A percentile compares a stretch with the other conserved stretches of the same genome.
Conservation (phyloP, 306 rosid species). For the Quercus glauca region DNA sequence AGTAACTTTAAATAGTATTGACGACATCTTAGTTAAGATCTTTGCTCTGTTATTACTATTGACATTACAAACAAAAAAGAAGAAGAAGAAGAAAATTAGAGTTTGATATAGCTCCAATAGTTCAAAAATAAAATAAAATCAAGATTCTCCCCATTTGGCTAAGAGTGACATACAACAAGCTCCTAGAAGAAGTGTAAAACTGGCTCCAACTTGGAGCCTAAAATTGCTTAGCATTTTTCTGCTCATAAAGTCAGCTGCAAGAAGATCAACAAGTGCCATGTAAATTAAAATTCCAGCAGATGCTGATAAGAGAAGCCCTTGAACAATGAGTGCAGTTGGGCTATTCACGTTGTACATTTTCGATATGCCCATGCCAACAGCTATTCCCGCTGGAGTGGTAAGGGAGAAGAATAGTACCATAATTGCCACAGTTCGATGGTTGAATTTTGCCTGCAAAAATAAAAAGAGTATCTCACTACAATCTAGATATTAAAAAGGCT, state of each 20-base stretch:
- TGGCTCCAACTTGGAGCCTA: constrained; percentile 54
- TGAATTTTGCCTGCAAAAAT: constrained; percentile 45
- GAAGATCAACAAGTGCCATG: constrained; percentile 74
- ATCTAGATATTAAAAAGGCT: too few relatives aligned
- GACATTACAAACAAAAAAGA: too few relatives aligned
- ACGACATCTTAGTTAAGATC: too few relatives aligned
- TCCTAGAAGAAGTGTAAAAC: constrained; percentile 56
- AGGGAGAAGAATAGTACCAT: constrained; percentile 69
- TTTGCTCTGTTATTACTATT: too few relatives aligned
- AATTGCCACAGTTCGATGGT: constrained; percentile 31
- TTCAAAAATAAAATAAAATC: background rate
- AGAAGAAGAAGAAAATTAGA: too few relatives aligned
- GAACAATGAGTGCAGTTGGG: constrained; percentile 45
- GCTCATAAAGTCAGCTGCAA: constrained; percentile 62
- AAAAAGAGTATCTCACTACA: background rate
- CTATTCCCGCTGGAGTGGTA: constrained; percentile 63
- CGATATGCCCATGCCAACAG: constrained; percentile 60
- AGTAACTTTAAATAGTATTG: too few relatives aligned
- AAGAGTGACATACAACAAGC: constrained; percentile 49
- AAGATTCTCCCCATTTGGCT: constrained; percentile 39
- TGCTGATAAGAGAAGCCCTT: constrained; percentile 59
- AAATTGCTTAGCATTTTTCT: constrained; percentile 44
- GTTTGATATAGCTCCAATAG: background rate
- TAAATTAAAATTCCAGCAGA: constrained; percentile 64
- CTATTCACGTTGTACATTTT: constrained; percentile 40